Evolutionary conservation across 768 basidiomycete species (phyloP).

Genomic region (Auricularia auricula-judae): DNA sequence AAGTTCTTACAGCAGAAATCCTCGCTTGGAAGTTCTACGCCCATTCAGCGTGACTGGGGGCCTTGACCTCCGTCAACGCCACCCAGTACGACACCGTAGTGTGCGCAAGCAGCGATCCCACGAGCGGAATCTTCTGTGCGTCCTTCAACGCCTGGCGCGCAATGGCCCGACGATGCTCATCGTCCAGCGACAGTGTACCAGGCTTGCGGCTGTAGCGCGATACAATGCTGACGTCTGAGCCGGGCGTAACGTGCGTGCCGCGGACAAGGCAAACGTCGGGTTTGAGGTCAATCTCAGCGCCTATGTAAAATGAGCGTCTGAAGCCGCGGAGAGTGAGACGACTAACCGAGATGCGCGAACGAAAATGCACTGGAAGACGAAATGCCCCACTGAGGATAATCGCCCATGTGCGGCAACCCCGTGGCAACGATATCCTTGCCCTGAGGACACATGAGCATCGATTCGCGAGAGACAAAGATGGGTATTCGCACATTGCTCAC

Average conservation of each 20-base stretch:
- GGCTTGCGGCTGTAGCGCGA: not conserved
- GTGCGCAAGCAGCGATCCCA: too few relatives aligned
- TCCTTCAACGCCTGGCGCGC: too few relatives aligned
- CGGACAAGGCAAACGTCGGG: conserved; percentile 3
- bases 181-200: too few relatives aligned
- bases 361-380: conserved; percentile 12
- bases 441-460: not conserved
- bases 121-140: too few relatives aligned
- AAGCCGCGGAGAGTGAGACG: not conserved
- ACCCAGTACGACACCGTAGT: too few relatives aligned
- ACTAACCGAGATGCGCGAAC: conserved; percentile 5
- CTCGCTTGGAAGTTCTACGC: too few relatives aligned
- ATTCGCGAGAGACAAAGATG: not conserved
- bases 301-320: conserved; percentile 1
- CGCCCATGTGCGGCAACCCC: conserved; percentile 9
- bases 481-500: conserved; percentile 9
- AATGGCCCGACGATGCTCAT: too few relatives aligned
- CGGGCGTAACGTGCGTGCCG: conserved; percentile 7
- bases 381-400: conserved; percentile 9
- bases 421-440: conserved; percentile 10
- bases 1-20: too few relatives aligned
- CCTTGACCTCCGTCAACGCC: too few relatives aligned
- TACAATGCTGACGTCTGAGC: conserved; percentile 9
- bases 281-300: conserved; percentile 8
- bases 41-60: too few relatives aligned